phyloP scores from a whole-genome alignment of 352 stramenopile genomes.

The Phytopythium litorale region DNA sequence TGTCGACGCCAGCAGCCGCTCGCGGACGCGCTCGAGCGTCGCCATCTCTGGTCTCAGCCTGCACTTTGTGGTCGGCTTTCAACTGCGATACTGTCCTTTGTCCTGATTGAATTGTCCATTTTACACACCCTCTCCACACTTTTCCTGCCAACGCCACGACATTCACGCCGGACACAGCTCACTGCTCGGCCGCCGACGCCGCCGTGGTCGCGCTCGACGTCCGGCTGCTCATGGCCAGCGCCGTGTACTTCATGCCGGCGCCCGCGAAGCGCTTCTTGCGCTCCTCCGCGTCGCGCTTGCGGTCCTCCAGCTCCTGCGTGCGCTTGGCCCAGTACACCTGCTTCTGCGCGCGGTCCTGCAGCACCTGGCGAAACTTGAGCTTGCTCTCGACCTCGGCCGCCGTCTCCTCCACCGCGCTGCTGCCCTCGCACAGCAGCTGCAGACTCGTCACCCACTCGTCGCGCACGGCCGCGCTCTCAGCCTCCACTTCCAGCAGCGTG shows the following conservation, averaged over 20 bases:
- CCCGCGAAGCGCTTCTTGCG: slow-evolving; percentile 73
- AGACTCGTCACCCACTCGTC: slow-evolving; percentile 72
- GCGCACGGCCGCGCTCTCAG: slow-evolving; percentile 51
- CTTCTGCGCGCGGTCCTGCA: slow-evolving; percentile 75
- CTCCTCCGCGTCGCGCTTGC: slow-evolving; percentile 70
- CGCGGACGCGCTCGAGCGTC: not conserved
- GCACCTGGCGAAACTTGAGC: slow-evolving; percentile 60
- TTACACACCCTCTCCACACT: not conserved
- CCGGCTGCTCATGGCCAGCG: slow-evolving; percentile 70
- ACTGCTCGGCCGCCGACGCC: not conserved
- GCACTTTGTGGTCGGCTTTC: not conserved
- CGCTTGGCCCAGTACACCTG: slow-evolving; percentile 77
- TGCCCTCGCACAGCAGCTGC: slow-evolving; percentile 72
- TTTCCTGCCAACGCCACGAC: not conserved
- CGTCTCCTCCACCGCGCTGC: slow-evolving; percentile 22
- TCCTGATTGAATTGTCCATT: not conserved
- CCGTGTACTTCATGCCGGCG: slow-evolving; percentile 80
- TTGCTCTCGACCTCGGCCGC: slow-evolving; percentile 29
- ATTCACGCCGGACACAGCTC: not conserved
- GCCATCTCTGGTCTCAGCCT: not conserved
- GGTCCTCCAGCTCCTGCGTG: slow-evolving; percentile 69
- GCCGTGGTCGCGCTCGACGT: slow-evolving; percentile 10
- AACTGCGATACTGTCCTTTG: not conserved
- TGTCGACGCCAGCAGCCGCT: slow-evolving; percentile 1
- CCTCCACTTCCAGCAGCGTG: slow-evolving; percentile 66